Base-by-base conservation (phyloP, 208 protist genomes). In the Phytomonas francai region DNA sequence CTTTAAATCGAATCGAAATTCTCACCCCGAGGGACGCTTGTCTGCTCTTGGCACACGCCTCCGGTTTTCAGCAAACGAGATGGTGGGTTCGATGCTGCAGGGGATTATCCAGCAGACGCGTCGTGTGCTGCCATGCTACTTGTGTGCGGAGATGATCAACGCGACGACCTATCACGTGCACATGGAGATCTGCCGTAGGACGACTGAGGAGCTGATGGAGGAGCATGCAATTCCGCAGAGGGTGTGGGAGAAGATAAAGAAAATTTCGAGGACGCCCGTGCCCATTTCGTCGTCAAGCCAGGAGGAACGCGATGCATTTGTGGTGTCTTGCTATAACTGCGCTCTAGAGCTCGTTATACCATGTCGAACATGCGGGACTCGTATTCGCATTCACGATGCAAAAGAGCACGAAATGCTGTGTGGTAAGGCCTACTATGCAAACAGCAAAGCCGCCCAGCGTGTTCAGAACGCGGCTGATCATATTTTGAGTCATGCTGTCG, bases 371-470 rank as follows among this genome's bases (percentile, higher is more conserved):
- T 93, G 88, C 36, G 65, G 73, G 8, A 75, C 60, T n/a, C 42
- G 67, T 25, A 39, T 89, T 27, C 88, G 84, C 30, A 68, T 93
- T 58, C 83, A 91, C 33, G 88, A 93, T 39, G 74, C 81, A 12
- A 83, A 82, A 62, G 84, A 91, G 71, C 88, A 93, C 59, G 76
- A 86, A 69, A 70, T 76, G 65, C 77, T 89, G 31, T 93, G 88
- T 59, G 81, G 71, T 12, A 70, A 73, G 16, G 34, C 66, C 33
- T 83, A 79, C 63, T 84, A 87, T 54, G 65, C 60, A 19, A 79
- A 65, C 67, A 80, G 74, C 19, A 68, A 77, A n/a, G 79, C 76
- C 0, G 78, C 72, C 0, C 67, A 80, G 74, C 75, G 82, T 14
- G 71, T 77, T 25, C 67, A 73, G 25, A 65, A 66, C 2, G 68